A percentile compares a stretch with the other conserved stretches of the same genome.
Conservation (phyloP, 1,284 basidiomycete species). For the Tilletia setariae region DNA sequence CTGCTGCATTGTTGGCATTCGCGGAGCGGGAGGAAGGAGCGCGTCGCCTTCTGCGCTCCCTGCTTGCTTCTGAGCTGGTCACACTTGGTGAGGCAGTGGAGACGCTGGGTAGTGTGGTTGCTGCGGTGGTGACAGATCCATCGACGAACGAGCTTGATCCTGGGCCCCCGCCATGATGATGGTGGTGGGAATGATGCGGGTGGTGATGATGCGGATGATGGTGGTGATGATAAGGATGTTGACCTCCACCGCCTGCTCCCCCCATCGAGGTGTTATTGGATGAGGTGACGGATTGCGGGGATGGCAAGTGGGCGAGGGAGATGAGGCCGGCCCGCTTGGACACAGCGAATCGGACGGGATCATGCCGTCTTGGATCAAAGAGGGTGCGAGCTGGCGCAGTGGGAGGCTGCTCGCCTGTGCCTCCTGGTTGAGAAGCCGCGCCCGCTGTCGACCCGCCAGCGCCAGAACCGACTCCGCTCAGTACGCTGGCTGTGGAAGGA, state of each 20-base stretch:
- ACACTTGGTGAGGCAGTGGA: conserved; percentile 1
- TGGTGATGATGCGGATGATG: background rate
- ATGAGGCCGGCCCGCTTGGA: conserved; percentile 21
- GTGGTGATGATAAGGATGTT: background rate
- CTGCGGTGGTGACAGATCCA: background rate
- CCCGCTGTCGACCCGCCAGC: too few species aligned
- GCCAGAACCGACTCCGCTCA: too few species aligned
- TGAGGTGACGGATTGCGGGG: conserved; percentile 4
- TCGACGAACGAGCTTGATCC: background rate
- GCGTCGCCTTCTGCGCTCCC: conserved; percentile 13
- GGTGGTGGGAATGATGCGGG: too few species aligned
- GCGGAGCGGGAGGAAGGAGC: background rate
- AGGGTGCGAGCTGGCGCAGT: conserved; percentile 53
- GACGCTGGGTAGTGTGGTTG: background rate
- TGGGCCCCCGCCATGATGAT: background rate
- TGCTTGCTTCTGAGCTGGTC: conserved; percentile 1
- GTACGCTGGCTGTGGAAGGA: too few species aligned
- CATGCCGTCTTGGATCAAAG: conserved; percentile 78
- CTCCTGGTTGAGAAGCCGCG: too few species aligned
- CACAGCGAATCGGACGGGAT: conserved; percentile 63
- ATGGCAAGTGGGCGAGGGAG: background rate
- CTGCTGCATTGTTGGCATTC: conserved; percentile 1
- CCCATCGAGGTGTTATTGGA: conserved; percentile 16
- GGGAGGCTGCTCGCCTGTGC: too few species aligned
- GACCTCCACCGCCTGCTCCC: background rate